These are phyloP conservation scores for Yamadazyma atmosphaerica DNA, from an alignment of 1,139 yeast species.

Conservation along the genomic window DNA sequence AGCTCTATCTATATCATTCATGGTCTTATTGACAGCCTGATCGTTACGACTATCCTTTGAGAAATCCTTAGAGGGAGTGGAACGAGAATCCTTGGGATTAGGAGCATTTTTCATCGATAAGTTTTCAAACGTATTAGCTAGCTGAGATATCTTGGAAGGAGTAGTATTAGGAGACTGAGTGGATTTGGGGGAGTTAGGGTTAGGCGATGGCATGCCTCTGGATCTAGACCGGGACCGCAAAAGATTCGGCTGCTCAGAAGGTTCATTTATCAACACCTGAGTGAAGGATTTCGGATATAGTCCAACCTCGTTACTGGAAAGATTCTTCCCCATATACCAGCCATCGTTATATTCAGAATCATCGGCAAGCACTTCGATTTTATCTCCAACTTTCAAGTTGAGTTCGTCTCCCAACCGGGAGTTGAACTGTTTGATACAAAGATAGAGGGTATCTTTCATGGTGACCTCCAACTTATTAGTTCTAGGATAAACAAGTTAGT, in stretches of 20 bases:
- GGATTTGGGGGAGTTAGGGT: conserved; percentile 9
- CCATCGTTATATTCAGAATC: conserved; percentile 95
- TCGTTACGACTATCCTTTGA: no score
- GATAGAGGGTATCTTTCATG: conserved; percentile 21
- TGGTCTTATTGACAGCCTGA: conserved; percentile 51
- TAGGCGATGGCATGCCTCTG: conserved; percentile 43
- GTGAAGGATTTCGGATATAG: conserved; percentile 88
- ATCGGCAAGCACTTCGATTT: conserved; percentile 84
- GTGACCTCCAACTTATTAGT: not conserved
- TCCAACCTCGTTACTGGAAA: conserved; percentile 72
- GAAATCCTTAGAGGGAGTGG: no score
- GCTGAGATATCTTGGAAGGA: conserved; percentile 8
- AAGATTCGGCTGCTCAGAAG: conserved; percentile 21
- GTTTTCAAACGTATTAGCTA: conserved; percentile 21
- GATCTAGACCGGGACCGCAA: conserved; percentile 52
- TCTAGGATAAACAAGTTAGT: not conserved
- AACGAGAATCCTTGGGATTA: no score
- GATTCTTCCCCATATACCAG: conserved; percentile 91
- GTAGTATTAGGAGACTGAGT: conserved; percentile 9
- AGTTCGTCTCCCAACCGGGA: conserved; percentile 91
- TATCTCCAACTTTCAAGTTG: conserved; percentile 77
- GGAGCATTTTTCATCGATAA: conserved; percentile 9
- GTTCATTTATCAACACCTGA: conserved; percentile 34
- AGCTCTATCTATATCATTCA: conserved; percentile 84
- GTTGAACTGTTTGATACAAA: conserved; percentile 80